phyloP scores from a whole-genome alignment of 768 basidiomycete genomes.

The Lactarius psammicola region DNA sequence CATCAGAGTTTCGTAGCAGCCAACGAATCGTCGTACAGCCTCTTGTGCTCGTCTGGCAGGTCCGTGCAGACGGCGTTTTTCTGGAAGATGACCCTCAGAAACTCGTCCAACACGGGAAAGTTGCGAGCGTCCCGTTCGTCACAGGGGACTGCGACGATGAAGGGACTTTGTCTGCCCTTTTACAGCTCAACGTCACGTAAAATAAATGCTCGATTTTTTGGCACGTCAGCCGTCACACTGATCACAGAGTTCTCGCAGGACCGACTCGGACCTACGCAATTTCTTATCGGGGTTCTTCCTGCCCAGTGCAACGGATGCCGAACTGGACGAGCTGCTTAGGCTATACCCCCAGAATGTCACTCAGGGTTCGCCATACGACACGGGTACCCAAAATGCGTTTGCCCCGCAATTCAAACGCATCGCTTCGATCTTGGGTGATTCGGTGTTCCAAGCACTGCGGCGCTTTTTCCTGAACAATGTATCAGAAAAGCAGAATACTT shows the following conservation, averaged over 20 bases:
- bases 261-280: constrained; percentile 19
- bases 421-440: no score
- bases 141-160: constrained; percentile 36
- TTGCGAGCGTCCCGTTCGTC: constrained; percentile 32
- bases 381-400: constrained; percentile 25
- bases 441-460: no score
- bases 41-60: constrained; percentile 38
- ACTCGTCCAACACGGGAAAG: constrained; percentile 38
- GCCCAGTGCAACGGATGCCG: constrained; percentile 8
- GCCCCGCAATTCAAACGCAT: no score
- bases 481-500: constrained; percentile 37
- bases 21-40: constrained; percentile 19
- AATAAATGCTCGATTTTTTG: constrained; percentile 17
- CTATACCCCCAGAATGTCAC: constrained; percentile 24
- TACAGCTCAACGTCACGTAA: constrained; percentile 33
- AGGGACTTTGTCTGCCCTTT: constrained; percentile 30
- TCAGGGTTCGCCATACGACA: constrained; percentile 35
- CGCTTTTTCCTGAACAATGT: no score
- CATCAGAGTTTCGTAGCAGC: not conserved
- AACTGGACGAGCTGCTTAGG: constrained; percentile 20
- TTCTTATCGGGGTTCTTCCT: constrained; percentile 21
- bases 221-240: not conserved
- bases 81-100: constrained; percentile 36
- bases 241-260: constrained; percentile 15
- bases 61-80: constrained; percentile 42